These are phyloP conservation scores for Pontederia crassipes DNA, from an alignment of 176 grass and related monocot species.

Conservation along the genomic window DNA sequence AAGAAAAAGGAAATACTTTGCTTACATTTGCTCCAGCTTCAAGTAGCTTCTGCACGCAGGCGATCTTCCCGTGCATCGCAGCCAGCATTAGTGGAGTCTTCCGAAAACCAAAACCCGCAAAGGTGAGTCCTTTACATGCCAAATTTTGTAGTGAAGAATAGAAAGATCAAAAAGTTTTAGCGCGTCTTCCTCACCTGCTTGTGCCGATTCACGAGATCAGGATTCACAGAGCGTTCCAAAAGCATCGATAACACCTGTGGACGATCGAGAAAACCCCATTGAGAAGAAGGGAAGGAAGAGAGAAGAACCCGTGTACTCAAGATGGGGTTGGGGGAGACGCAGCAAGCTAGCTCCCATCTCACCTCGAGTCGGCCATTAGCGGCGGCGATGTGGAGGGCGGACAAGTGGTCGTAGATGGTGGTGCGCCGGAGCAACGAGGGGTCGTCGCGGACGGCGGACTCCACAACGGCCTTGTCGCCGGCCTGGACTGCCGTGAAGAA, in stretches of 20 bases:
- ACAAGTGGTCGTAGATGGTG: conserved; percentile 97
- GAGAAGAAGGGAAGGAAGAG: background rate
- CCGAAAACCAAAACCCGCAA: conserved; percentile 12
- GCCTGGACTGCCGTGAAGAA: conserved; percentile 81
- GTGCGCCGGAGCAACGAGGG: conserved; percentile 45
- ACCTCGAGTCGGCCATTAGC: conserved; percentile 89
- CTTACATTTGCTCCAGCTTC: conserved; percentile 91
- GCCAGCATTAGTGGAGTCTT: conserved; percentile 98
- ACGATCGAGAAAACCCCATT: background rate
- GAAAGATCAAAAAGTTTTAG: background rate
- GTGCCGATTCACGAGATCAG: conserved; percentile 37
- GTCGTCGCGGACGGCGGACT: conserved; percentile 36
- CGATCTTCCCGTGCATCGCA: conserved; percentile 89
- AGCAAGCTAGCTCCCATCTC: background rate
- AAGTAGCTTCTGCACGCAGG: conserved; percentile 71
- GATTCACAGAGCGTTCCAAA: conserved; percentile 22
- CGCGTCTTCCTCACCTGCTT: conserved; percentile 28
- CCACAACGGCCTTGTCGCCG: conserved; percentile 56
- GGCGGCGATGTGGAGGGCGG: conserved; percentile 94
- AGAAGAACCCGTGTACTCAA: background rate
- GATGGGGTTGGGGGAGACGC: background rate
- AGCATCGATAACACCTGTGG: conserved; percentile 26
- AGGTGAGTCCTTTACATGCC: conserved; percentile 6
- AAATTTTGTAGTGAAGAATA: background rate
- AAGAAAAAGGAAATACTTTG: background rate